Conservation (phyloP, 345 rosid species). For the Moringa oleifera region DNA sequence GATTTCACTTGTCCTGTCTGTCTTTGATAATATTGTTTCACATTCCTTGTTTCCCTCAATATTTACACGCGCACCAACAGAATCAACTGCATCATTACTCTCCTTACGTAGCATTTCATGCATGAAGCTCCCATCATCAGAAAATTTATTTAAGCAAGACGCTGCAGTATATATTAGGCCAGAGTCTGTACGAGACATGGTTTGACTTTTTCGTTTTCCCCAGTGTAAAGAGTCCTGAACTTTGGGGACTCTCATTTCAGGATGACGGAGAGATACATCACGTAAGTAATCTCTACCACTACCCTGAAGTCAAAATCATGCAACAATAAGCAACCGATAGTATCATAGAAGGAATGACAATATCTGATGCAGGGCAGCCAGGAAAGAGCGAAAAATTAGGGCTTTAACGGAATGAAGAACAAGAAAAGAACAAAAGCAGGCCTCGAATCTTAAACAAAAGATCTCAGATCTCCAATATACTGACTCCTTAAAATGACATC, state of each 20-base stretch:
- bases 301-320: constrained; percentile 26
- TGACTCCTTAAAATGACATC: no score
- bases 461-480: no score
- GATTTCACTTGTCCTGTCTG: constrained; percentile 23
- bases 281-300: constrained; percentile 50
- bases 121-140: constrained; percentile 80
- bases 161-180: constrained; percentile 49
- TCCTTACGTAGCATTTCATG: constrained; percentile 37
- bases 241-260: constrained; percentile 70
- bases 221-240: constrained; percentile 58
- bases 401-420: neutral
- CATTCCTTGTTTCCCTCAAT: constrained; percentile 21
- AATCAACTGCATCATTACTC: constrained; percentile 23
- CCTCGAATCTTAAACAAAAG: no score
- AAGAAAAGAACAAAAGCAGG: no score
- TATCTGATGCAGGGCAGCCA: no score
- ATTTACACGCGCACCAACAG: constrained; percentile 24
- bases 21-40: constrained; percentile 16
- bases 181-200: constrained; percentile 42
- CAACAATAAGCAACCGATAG: neutral
- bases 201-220: constrained; percentile 55
- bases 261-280: constrained; percentile 49
- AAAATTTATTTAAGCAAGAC: constrained; percentile 60
- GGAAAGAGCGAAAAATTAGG: neutral
- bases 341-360: neutral